These are phyloP conservation scores for Trichosporon coremiiforme DNA, from an alignment of 1,284 basidiomycete genomes.

Conservation along the genomic window DNA sequence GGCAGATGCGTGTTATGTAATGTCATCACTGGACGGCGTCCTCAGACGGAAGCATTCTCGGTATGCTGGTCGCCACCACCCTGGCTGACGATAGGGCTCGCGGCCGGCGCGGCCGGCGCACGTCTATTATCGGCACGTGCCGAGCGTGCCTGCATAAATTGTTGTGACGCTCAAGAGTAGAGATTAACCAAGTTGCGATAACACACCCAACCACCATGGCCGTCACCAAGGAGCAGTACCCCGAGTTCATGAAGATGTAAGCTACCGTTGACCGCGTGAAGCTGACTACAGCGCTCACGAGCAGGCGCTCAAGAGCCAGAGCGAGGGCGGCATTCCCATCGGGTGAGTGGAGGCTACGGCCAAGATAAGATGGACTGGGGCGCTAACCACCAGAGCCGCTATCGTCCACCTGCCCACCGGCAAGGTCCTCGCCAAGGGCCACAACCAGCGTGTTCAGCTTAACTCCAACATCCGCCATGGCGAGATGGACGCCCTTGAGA, in stretches of 20 bases:
- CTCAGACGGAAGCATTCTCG: neutral
- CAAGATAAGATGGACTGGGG: neutral
- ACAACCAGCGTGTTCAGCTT: conserved; percentile 47
- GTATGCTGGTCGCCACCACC: neutral
- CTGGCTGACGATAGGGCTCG: neutral
- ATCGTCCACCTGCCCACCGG: conserved; percentile 45
- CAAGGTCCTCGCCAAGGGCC: conserved; percentile 39
- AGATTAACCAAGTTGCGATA: neutral
- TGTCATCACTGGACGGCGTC: neutral
- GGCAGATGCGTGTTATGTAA: conserved; percentile 10
- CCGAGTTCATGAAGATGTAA: conserved; percentile 39
- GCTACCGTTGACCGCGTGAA: neutral
- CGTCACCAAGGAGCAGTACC: conserved; percentile 37
- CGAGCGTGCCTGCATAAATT: neutral
- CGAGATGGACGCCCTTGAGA: conserved; percentile 47
- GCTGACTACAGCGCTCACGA: conserved; percentile 36
- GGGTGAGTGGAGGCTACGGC: conserved; percentile 30
- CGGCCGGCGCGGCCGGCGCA: neutral
- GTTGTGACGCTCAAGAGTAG: neutral
- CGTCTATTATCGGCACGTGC: conserved; percentile 10
- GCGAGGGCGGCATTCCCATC: conserved; percentile 48
- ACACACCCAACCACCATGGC: conserved; percentile 14
- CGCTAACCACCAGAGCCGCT: conserved; percentile 31
- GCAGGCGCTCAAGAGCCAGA: conserved; percentile 38
- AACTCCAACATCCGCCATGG: conserved; percentile 41